These are phyloP conservation scores for Colletotrichum costaricense DNA, from an alignment of 2,329 filamentous ascomycete genomes.

Conservation along the genomic window DNA sequence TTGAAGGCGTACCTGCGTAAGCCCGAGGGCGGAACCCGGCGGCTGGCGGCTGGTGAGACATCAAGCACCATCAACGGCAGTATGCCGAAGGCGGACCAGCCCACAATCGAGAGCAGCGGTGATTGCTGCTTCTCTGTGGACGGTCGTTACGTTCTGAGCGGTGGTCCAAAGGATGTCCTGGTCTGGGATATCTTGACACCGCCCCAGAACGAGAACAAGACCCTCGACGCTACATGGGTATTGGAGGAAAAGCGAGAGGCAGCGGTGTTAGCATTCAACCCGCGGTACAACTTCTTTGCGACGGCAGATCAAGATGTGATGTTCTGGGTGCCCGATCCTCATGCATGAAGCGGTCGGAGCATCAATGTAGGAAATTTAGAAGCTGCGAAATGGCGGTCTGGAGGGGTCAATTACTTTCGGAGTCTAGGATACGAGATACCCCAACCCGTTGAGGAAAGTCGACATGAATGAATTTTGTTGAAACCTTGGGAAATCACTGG, in stretches of 20 bases:
- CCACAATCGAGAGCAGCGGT: constrained; percentile 68
- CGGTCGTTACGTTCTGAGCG: constrained; percentile 87
- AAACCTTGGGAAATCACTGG: not conserved
- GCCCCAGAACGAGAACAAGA: constrained; percentile 61
- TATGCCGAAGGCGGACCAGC: constrained; percentile 56
- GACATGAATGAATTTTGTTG: not conserved
- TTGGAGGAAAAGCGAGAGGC: constrained; percentile 75
- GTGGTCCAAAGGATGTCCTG: constrained; percentile 78
- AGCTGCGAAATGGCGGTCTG: not conserved
- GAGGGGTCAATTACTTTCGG: constrained; percentile 11
- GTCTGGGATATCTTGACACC: constrained; percentile 85
- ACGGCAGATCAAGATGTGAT: constrained; percentile 87
- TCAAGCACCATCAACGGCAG: constrained; percentile 44
- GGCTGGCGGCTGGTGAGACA: constrained; percentile 64
- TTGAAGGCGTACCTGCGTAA: constrained; percentile 79
- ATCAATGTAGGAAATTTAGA: not conserved
- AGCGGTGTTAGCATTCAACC: constrained; percentile 87
- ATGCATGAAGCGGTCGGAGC: constrained; percentile 50
- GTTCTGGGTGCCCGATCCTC: constrained; percentile 81
- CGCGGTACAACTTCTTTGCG: constrained; percentile 90
- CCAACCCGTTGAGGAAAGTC: not conserved
- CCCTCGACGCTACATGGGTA: constrained; percentile 71
- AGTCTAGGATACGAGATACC: constrained; percentile 34
- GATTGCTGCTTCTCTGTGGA: constrained; percentile 93
- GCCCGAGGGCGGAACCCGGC: constrained; percentile 63